A percentile compares a stretch with the other conserved stretches of the same genome.
phyloP scores from a whole-genome alignment of 2,329 filamentous ascomycete genomes.

The Knufia petricola region DNA sequence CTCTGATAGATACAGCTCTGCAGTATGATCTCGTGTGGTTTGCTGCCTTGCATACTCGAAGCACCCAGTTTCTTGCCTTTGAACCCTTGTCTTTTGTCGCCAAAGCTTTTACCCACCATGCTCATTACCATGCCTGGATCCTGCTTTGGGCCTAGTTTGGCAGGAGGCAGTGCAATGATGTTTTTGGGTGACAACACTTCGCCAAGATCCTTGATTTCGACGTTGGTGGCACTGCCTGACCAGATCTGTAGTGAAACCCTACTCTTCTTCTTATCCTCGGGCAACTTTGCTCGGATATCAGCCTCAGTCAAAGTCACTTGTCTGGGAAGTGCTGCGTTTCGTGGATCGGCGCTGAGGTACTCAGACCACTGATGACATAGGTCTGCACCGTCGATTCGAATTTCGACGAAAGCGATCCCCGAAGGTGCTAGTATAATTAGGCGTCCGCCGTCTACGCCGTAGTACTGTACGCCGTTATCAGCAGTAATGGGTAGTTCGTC shows the following conservation, averaged over 20 bases:
- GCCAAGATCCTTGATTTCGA: conserved; percentile 68
- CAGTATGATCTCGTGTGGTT: conserved; percentile 64
- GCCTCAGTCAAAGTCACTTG: conserved; percentile 66
- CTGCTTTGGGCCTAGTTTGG: conserved; percentile 27
- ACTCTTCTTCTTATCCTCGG: conserved; percentile 61
- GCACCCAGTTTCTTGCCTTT: conserved; percentile 64
- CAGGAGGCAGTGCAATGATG: conserved; percentile 63
- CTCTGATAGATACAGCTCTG: conserved; percentile 57
- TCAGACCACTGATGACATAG: conserved; percentile 75
- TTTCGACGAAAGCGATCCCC: conserved; percentile 76
- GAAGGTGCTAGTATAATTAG: conserved; percentile 69
- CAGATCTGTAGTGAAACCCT: conserved; percentile 64
- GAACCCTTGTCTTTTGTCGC: conserved; percentile 54
- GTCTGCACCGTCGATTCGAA: conserved; percentile 70
- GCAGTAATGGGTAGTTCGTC: conserved; percentile 51
- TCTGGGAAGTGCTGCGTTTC: conserved; percentile 50
- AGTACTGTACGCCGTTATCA: conserved; percentile 76
- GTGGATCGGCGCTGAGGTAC: conserved; percentile 54
- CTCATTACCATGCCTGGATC: conserved; percentile 23
- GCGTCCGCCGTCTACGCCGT: conserved; percentile 68
- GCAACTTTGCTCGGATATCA: conserved; percentile 61
- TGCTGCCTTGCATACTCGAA: conserved; percentile 60
- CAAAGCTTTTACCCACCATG: conserved; percentile 19
- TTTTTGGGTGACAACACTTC: conserved; percentile 62
- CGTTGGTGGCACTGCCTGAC: conserved; percentile 63